Percentiles rank a stretch among this genome's conserved stretches.
phyloP scores from a whole-genome alignment of 257 asterid genomes.

The Forsythia suspensa region DNA sequence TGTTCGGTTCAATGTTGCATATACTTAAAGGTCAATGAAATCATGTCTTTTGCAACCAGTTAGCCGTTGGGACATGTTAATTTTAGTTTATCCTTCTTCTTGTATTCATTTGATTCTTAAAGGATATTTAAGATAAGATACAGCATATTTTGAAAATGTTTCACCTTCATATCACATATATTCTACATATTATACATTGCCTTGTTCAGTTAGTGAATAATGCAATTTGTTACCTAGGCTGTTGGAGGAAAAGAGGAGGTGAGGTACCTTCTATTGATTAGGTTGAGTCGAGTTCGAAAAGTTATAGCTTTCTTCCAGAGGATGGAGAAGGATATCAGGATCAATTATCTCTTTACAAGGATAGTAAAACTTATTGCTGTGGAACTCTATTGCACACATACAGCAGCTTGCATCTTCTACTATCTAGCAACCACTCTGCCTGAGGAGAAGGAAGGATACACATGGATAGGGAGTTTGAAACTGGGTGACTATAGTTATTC shows the following conservation, averaged over 20 bases:
- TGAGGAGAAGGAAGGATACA: conserved; percentile 72
- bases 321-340: conserved; percentile 88
- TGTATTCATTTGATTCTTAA: neutral
- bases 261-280: conserved; percentile 80
- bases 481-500: conserved; percentile 77
- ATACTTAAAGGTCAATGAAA: neutral
- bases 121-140: neutral
- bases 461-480: conserved; percentile 95
- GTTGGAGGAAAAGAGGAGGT: conserved; percentile 66
- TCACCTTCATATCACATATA: neutral
- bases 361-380: conserved; percentile 76
- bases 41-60: neutral
- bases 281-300: conserved; percentile 82
- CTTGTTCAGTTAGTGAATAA: neutral
- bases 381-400: conserved; percentile 88
- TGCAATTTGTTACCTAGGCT: conserved; percentile 39
- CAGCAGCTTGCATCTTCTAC: conserved; percentile 96
- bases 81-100: neutral
- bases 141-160: neutral
- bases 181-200: neutral
- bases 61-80: too few relatives aligned
- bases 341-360: conserved; percentile 81
- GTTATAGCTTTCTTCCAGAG: conserved; percentile 53
- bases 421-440: conserved; percentile 88
- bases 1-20: neutral